phyloP scores from a whole-genome alignment of 139 green algal species.

The Chlorella sorokiniana region DNA sequence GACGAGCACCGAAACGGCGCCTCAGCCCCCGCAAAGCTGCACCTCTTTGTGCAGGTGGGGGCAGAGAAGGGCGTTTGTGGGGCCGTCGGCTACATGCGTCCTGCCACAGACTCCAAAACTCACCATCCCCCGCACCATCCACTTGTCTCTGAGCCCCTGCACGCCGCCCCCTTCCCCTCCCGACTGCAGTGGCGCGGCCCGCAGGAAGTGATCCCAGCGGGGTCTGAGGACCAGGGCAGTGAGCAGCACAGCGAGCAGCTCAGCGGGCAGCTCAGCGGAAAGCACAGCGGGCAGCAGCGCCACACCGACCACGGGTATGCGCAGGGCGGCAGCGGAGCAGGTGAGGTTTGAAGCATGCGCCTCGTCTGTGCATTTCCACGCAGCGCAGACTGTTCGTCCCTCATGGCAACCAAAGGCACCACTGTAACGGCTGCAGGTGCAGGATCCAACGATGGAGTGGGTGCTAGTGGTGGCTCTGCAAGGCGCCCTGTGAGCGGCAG shows the following conservation, averaged over 20 bases:
- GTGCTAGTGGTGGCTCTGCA: no score
- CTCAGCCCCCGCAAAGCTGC: conserved; percentile 39
- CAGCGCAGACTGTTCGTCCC: no score
- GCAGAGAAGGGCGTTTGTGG: background rate
- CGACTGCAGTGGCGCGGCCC: conserved; percentile 10
- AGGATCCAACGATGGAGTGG: no score
- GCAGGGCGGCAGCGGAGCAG: background rate
- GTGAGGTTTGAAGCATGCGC: no score
- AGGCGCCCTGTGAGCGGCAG: no score
- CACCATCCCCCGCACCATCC: background rate
- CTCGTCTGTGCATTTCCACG: no score
- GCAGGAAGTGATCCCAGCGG: background rate
- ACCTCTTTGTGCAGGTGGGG: conserved; percentile 49
- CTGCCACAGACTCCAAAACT: background rate
- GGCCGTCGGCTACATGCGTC: background rate
- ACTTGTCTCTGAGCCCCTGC: background rate
- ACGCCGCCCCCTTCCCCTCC: background rate
- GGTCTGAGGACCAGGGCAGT: background rate
- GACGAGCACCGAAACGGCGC: conserved; percentile 26
- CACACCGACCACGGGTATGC: background rate
- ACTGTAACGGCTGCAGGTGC: no score
- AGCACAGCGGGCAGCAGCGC: no score
- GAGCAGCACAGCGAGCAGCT: background rate
- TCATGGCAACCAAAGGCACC: no score
- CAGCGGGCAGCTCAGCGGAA: background rate